Evolutionary conservation across 768 basidiomycete genomes (phyloP).

Genomic region (Mycena belliarum): DNA sequence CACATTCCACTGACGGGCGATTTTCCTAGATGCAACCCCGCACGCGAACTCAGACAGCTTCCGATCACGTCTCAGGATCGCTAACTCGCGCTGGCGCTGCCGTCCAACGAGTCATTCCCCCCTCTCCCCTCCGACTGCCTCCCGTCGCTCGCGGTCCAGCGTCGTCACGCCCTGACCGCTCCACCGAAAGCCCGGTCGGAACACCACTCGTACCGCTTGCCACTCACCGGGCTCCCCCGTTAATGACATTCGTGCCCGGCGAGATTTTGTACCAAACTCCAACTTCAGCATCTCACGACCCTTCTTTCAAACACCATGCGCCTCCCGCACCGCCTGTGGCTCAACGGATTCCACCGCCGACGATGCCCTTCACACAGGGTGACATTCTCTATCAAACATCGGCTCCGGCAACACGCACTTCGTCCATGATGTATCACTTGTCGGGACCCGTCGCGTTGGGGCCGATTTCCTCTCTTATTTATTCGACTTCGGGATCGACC

Average conservation of each 20-base stretch:
- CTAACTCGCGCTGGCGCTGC: background rate
- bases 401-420: background rate
- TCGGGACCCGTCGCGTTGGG: no score
- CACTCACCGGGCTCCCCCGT: background rate
- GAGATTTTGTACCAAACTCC: background rate
- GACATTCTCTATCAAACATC: background rate
- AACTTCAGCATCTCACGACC: background rate
- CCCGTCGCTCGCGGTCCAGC: background rate
- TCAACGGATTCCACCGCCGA: no score
- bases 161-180: background rate
- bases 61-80: background rate
- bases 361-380: no score
- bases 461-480: no score
- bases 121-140: background rate
- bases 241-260: background rate
- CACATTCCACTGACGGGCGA: background rate
- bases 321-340: no score
- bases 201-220: background rate
- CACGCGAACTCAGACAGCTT: background rate
- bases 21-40: background rate
- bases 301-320: no score
- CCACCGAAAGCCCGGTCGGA: background rate
- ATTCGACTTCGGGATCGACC: background rate
- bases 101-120: background rate
- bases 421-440: background rate